Conservation (phyloP, 352 stramenopile genomes). For the Pythium utonaiense region DNA sequence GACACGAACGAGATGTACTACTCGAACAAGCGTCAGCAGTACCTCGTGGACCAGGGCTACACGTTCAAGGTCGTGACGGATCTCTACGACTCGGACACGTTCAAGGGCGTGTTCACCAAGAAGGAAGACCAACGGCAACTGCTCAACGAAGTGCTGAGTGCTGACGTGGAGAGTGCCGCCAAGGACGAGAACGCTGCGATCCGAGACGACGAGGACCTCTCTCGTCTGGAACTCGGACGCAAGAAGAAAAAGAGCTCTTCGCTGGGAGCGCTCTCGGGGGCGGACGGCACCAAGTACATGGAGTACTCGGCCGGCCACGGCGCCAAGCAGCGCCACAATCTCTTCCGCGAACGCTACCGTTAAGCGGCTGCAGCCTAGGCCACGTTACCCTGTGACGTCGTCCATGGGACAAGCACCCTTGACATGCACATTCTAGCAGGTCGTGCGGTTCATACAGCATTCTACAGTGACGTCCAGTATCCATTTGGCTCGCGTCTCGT, state of each 20-base stretch:
- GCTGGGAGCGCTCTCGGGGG: conserved; percentile 71
- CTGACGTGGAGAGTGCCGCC: conserved; percentile 73
- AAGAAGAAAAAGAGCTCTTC: conserved; percentile 82
- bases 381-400: not conserved
- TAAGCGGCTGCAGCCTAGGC: not conserved
- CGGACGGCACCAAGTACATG: conserved; percentile 82
- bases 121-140: conserved; percentile 77
- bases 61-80: conserved; percentile 99
- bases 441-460: not conserved
- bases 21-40: conserved; percentile 98
- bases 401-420: not conserved
- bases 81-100: conserved; percentile 79
- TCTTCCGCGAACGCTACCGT: conserved; percentile 82
- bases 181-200: conserved; percentile 84
- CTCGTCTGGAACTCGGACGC: conserved; percentile 59
- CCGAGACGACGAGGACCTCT: conserved; percentile 79
- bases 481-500: too few species aligned
- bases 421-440: not conserved
- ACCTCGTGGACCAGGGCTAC: conserved; percentile 99
- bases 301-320: conserved; percentile 81
- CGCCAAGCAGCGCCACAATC: conserved; percentile 82
- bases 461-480: too few species aligned
- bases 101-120: conserved; percentile 75
- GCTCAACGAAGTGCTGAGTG: conserved; percentile 76
- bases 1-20: conserved; percentile 99